Evolutionary conservation across 805 yeast species (phyloP).

Genomic region (Yarrowia deformans): DNA sequence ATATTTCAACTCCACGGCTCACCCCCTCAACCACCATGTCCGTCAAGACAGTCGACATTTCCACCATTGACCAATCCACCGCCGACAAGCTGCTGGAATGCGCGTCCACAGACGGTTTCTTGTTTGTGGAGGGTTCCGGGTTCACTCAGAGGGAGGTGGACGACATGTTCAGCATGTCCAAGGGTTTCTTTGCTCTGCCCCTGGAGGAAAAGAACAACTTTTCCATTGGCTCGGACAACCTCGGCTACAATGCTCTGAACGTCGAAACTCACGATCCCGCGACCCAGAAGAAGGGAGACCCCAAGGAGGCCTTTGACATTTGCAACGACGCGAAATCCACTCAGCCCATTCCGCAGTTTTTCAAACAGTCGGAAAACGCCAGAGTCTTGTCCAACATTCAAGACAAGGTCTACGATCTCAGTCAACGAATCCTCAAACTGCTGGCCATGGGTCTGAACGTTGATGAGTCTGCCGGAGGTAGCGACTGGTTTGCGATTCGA

Average conservation of each 20-base stretch:
- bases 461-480: slow-evolving; percentile 60
- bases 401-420: slow-evolving; percentile 58
- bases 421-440: slow-evolving; percentile 59
- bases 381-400: slow-evolving; percentile 51
- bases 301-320: slow-evolving; percentile 69
- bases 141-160: slow-evolving; percentile 64
- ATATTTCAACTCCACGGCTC: too few species aligned
- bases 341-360: slow-evolving; percentile 61
- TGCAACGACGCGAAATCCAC: slow-evolving; percentile 57
- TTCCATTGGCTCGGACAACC: slow-evolving; percentile 62
- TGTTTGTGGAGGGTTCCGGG: slow-evolving; percentile 71
- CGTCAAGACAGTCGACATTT: slow-evolving; percentile 57
- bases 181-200: slow-evolving; percentile 61
- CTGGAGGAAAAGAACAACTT: slow-evolving; percentile 58
- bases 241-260: slow-evolving; percentile 65
- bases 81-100: slow-evolving; percentile 64
- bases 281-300: slow-evolving; percentile 53
- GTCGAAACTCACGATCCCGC: slow-evolving; percentile 58
- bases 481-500: slow-evolving; percentile 68
- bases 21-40: slow-evolving; percentile 36
- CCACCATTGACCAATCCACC: slow-evolving; percentile 53
- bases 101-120: slow-evolving; percentile 68
- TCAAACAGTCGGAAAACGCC: slow-evolving; percentile 54
- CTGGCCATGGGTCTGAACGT: slow-evolving; percentile 70
- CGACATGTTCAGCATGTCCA: slow-evolving; percentile 58